phyloP scores from a whole-genome alignment of 1,139 yeast genomes.

The Petasospora fabianii region DNA sequence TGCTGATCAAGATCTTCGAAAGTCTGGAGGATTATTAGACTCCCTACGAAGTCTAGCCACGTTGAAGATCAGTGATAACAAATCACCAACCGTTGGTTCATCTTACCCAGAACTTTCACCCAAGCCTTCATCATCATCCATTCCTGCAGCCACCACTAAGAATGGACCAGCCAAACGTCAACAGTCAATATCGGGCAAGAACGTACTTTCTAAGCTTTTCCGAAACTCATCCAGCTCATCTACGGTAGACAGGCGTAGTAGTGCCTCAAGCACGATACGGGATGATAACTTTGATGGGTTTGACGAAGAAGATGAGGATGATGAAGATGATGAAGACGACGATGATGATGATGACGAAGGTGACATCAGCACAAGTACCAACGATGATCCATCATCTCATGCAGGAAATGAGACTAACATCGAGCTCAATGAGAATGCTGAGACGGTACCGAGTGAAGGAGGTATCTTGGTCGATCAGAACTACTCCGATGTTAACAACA shows the following conservation, averaged over 20 bases:
- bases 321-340: slow-evolving; percentile 16
- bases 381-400: background rate
- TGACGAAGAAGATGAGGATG: slow-evolving; percentile 10
- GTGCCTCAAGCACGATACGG: slow-evolving; percentile 1
- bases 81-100: no score
- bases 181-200: slow-evolving; percentile 13
- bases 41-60: slow-evolving; percentile 18
- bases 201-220: slow-evolving; percentile 26
- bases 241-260: slow-evolving; percentile 8
- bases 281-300: slow-evolving; percentile 4
- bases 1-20: slow-evolving; percentile 1
- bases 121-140: no score
- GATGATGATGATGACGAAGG: slow-evolving; percentile 18
- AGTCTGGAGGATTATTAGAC: slow-evolving; percentile 10
- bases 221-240: slow-evolving; percentile 20
- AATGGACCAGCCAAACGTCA: slow-evolving; percentile 4
- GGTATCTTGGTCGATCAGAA: slow-evolving; percentile 26
- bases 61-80: slow-evolving; percentile 6
- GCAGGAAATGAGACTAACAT: slow-evolving; percentile 7
- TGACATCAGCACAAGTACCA: slow-evolving; percentile 14
- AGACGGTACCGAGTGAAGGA: slow-evolving; percentile 14
- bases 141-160: no score
- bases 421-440: slow-evolving; percentile 15
- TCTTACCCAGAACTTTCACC: no score
- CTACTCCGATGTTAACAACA: slow-evolving; percentile 22